Conservation (phyloP, 2,329 filamentous ascomycete genomes). For the Penicillium nordicum region DNA sequence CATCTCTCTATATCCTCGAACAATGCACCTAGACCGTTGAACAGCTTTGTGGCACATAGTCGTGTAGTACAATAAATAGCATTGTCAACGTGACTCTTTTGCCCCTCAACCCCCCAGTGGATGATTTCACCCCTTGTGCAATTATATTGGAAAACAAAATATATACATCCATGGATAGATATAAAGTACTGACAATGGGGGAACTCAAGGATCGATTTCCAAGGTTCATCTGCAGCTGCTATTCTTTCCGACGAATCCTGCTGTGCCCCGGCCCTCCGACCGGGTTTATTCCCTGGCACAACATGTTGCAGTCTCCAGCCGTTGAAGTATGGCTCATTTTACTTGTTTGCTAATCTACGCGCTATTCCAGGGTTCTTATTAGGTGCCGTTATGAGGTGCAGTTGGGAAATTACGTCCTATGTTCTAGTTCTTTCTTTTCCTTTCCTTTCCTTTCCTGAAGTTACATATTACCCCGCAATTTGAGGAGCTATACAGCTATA, state of each 20-base stretch:
- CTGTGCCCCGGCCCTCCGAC: slow-evolving; percentile 15
- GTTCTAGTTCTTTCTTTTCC: neutral
- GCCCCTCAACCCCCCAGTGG: neutral
- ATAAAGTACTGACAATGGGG: neutral
- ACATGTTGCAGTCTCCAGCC: neutral
- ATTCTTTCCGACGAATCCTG: slow-evolving; percentile 12
- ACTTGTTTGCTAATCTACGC: neutral
- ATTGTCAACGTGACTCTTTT: neutral
- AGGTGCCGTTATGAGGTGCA: neutral
- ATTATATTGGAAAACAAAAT: neutral
- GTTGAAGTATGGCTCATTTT: neutral
- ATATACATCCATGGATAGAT: too few species aligned
- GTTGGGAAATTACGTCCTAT: neutral
- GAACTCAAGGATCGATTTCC: neutral
- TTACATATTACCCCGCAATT: neutral
- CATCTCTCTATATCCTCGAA: neutral
- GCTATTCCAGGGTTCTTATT: neutral
- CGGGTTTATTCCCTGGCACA: slow-evolving; percentile 3
- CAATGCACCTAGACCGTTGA: neutral
- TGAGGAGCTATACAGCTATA: neutral
- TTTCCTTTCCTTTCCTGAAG: neutral
- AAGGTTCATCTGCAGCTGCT: neutral
- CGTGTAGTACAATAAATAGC: neutral
- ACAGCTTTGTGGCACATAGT: neutral
- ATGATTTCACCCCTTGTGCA: neutral